Conservation (phyloP, 192 early-diverging fungal genomes). For the Coemansia sp. region DNA sequence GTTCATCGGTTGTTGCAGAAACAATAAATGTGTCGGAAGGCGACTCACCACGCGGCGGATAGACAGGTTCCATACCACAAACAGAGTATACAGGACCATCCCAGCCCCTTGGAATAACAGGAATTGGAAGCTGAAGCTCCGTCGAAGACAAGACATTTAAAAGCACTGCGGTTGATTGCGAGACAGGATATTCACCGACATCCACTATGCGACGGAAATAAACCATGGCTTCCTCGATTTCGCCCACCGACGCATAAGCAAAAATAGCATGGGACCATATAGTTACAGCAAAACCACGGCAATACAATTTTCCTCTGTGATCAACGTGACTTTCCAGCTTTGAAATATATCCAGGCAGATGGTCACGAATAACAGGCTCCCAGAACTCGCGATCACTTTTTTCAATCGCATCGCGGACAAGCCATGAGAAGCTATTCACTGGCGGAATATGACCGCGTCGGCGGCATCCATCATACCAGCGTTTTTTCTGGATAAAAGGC, state of each 20-base stretch:
- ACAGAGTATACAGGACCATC: background rate
- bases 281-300: conserved; percentile 9
- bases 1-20: conserved; percentile 4
- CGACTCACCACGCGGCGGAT: conserved; percentile 29
- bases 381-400: conserved; percentile 15
- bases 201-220: conserved; percentile 30
- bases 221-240: conserved; percentile 33
- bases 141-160: conserved; percentile 12
- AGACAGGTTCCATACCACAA: conserved; percentile 27
- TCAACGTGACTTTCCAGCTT: background rate
- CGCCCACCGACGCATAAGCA: conserved; percentile 16
- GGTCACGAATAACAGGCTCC: conserved; percentile 28
- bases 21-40: conserved; percentile 24
- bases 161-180: conserved; percentile 17
- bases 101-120: conserved; percentile 23
- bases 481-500: conserved; percentile 16
- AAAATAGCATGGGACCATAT: conserved; percentile 31
- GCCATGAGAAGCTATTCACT: background rate
- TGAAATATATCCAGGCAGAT: conserved; percentile 29
- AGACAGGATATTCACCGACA: conserved; percentile 21
- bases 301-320: background rate
- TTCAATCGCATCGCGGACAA: conserved; percentile 19
- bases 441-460: conserved; percentile 12
- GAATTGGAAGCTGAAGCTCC: conserved; percentile 15
- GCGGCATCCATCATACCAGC: conserved; percentile 24